Evolutionary conservation across 331 rosid genomes (phyloP).

Genomic region (Cydonia oblonga): DNA sequence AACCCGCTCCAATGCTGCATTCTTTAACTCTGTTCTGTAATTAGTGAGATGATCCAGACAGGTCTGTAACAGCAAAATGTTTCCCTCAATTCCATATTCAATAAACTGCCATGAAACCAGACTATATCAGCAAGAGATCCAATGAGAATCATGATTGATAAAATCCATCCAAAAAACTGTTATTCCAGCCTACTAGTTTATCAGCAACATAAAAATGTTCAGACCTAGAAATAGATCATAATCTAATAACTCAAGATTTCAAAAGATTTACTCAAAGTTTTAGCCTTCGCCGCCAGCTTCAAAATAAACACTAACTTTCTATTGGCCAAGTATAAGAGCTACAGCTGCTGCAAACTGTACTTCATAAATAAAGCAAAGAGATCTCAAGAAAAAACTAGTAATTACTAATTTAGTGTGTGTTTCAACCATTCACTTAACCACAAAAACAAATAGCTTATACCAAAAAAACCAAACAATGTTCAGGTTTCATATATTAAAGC

Average conservation of each 20-base stretch:
- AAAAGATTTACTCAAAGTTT: background rate
- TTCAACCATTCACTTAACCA: background rate
- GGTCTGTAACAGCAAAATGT: slow-evolving; percentile 69
- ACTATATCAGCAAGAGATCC: background rate
- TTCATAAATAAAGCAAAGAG: background rate
- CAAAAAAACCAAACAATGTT: background rate
- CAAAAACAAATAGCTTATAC: background rate
- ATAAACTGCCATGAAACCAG: slow-evolving; percentile 40
- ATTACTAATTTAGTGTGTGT: background rate
- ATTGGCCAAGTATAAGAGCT: background rate
- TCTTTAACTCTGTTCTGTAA: slow-evolving; percentile 38
- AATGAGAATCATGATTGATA: background rate
- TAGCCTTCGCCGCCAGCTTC: background rate
- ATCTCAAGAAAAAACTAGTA: background rate
- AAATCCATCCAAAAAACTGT: background rate
- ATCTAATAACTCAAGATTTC: background rate
- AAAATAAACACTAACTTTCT: background rate
- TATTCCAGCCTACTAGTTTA: background rate
- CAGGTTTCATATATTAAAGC: background rate
- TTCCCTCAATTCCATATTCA: slow-evolving; percentile 67
- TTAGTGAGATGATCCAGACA: slow-evolving; percentile 64
- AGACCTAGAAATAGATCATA: background rate
- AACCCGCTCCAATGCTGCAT: slow-evolving; percentile 36
- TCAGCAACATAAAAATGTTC: background rate
- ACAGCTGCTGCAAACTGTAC: background rate